Base-by-base conservation (phyloP, 129 eudicot genomes). In the Ambrosia trifida region DNA sequence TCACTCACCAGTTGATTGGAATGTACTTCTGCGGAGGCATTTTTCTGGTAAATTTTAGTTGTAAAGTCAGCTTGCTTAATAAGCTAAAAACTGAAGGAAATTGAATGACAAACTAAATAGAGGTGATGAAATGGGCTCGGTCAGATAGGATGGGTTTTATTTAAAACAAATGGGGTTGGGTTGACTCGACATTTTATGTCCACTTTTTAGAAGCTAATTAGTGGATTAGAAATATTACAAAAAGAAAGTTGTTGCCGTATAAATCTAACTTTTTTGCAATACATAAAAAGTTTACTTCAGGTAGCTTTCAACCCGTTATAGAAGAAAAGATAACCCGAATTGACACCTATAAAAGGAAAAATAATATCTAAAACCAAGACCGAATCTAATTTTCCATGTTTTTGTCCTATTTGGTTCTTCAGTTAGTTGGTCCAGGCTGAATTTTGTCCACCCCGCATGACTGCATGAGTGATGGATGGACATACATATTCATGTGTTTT, bases 1-100 rank as follows among this genome's bases (percentile, higher is more conserved):
- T 75, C 99, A 94, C 83, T 85, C 99, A 47, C 99, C 97, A 11
- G 93, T 83, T 84, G 94, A 94, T 82, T 94, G 99, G 97, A 90
- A 90, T 74, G 74, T 94, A 66, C 79, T 80, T 73, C 81, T 76
- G 51, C 93, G 99, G 9, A 85, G 97, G 2, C 99, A 94, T 80
- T 94, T 94, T 83, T 67, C 96, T 72, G 99, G 99, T 89, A 81
- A 77, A 6, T 11, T 28, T 47, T 69, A 16, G 17, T 61, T 35
- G 54, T 61, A 14, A 10, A 33, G 44, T 58, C 47, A 12, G 17
- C 64, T 49, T 68, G 17, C 64, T 49, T 68, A 30, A 66, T 66
- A 58, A 18, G 17, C 73, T 69, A 19, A 51, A 17, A 12, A 51
- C 33, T 5, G 17, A 69, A 19, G 61, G 58, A 46, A 28, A 43